Evolutionary conservation across 768 basidiomycete genomes (phyloP), one percentile per base, ranked within the genome.

Genomic region (Mycena albidolilacea): DNA sequence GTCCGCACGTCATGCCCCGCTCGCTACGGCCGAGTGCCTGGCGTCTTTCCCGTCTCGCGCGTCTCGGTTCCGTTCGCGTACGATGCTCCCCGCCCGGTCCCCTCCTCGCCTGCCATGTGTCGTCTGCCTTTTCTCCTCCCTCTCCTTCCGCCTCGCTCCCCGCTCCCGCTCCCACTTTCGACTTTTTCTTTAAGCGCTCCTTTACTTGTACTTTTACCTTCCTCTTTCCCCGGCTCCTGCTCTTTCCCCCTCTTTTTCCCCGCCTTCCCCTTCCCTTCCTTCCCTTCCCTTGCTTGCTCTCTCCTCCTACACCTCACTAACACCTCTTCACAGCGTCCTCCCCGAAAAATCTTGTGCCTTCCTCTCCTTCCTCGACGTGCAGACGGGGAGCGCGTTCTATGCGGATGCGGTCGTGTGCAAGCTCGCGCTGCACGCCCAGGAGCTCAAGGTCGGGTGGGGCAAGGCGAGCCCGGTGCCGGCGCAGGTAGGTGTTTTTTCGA

Each of bases 381-480:
- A 91, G 38, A 98, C 95, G 7, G 97, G 98, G 11, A 95, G 96
- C 0, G 97, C 96, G 0, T 99, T 99, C 89, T 95, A 97, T 78
- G 97, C 97, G 48, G 98, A 99, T 78, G 97, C 97, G 1, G 92
- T 93, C 41, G 92, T 98, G 81, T 97, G 98, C 86, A 98, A 98
- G 82, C 85, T 99, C 73, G 84, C 94, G n/a, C 87, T 99, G 15
- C 97, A 98, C 80, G 95, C 94, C 3, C 96, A 98, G 81, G 98
- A 98, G 82, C 92, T 99, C 78, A 97, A 97, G 85, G 97, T 99
- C 75, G 98, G 98, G 23, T 99, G 97, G 97, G 98, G 97, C 37
- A 98, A 99, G 81, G 94, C 97, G 1, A 93, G 92, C 2, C 91
- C 93, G 17, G 96, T 99, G 3, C 95, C 96, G 0, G 90, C 91